These are phyloP conservation scores for Fusarium annulatum DNA, from an alignment of 2,329 filamentous ascomycete species.

Conservation along the genomic window DNA sequence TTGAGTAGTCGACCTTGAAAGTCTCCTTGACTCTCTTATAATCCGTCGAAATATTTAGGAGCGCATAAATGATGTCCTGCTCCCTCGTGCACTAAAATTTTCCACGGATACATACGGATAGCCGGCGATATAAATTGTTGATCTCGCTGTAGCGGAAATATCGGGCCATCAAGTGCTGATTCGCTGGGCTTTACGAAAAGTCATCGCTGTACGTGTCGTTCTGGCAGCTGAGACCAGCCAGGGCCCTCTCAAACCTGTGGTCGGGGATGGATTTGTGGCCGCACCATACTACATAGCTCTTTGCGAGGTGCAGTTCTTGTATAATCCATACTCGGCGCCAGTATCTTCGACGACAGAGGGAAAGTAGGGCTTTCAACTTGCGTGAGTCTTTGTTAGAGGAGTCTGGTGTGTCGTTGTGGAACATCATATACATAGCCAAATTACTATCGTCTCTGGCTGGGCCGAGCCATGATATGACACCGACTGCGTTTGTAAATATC, in stretches of 20 bases:
- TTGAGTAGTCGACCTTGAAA: neutral
- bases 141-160: no score
- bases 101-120: accelerated
- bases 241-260: no score
- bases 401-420: no score
- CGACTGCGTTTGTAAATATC: accelerated
- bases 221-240: no score
- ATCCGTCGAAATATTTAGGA: neutral
- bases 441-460: no score
- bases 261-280: neutral
- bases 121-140: neutral
- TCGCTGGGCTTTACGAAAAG: neutral
- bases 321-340: neutral
- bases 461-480: neutral
- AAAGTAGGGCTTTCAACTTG: accelerated
- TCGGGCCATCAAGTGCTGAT: neutral
- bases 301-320: neutral
- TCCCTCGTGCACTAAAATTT: neutral
- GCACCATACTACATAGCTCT: neutral
- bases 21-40: neutral
- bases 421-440: no score
- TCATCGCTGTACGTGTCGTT: no score
- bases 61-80: neutral
- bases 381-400: neutral
- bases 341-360: neutral